These are phyloP conservation scores for Primulina tabacum DNA, from an alignment of 257 asterid genomes.

Conservation along the genomic window DNA sequence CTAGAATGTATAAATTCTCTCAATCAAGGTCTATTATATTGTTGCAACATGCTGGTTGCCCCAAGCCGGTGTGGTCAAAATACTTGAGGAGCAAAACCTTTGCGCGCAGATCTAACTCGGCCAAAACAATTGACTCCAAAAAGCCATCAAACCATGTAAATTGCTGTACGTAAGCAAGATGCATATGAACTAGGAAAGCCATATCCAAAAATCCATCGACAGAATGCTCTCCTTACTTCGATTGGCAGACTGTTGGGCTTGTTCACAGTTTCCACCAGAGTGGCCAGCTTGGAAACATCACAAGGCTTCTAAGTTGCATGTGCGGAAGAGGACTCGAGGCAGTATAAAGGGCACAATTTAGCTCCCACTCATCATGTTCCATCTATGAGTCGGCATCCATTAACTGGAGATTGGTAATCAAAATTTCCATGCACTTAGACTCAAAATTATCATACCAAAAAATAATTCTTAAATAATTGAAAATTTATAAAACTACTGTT, in stretches of 20 bases:
- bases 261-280: constrained; percentile 84
- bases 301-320: constrained; percentile 76
- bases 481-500: neutral
- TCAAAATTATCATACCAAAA: neutral
- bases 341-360: constrained; percentile 80
- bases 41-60: too few relatives aligned
- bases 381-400: constrained; percentile 97
- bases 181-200: constrained; percentile 54
- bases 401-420: constrained; percentile 88
- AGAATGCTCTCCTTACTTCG: constrained; percentile 86
- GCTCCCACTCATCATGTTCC: constrained; percentile 98
- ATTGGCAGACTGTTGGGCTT: constrained; percentile 98
- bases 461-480: too few relatives aligned
- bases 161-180: constrained; percentile 37
- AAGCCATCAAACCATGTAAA: constrained; percentile 67
- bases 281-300: constrained; percentile 92
- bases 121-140: too few relatives aligned
- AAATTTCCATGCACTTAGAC: constrained; percentile 19
- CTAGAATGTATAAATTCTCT: constrained; percentile 78
- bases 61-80: too few relatives aligned
- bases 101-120: too few relatives aligned
- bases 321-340: constrained; percentile 81
- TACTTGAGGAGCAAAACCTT: too few relatives aligned
- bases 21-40: constrained; percentile 83
- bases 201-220: constrained; percentile 74